Base-by-base conservation (phyloP, 2,329 filamentous ascomycete species). In the Phyllosticta ampelicida region DNA sequence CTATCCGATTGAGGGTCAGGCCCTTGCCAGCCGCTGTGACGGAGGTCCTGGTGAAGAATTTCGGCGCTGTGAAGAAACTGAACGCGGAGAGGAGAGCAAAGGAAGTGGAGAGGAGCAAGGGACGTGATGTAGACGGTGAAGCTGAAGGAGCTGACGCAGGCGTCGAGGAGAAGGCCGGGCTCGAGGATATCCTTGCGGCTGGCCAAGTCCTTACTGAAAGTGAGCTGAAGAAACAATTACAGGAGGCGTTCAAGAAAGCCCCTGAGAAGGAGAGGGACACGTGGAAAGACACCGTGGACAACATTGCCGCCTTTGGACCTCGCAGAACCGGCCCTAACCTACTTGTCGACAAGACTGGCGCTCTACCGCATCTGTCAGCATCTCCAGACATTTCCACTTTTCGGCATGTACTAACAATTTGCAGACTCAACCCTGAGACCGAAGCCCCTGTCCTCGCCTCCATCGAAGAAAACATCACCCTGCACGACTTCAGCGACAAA, bases 221-320 rank as follows among this genome's bases (percentile, higher is more conserved):
- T 2, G 90, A 97, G 5, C 87, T 99, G 66, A 89, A 85, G 68
- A 77, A 81, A 54, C 81, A 90, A 65, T 80, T 99, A 0, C 78
- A 82, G 61, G 73, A 79, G 18, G 78, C 79, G 1, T 86, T 97
- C 61, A 90, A 90, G 67, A 44, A 18, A 18, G 36, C n/a, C 13
- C 36, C 36, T 44, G 36, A 44, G 13, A 84, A 84, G 16, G 83
- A 86, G 58, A 83, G 81, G 48, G 90, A 96, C 11, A 71, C 82
- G 1, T 97, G 91, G 89, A 84, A 83, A 62, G 83, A 84, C 61
- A 77, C 86, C 10, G 81, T 94, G 26, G 85, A 95, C 61, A 85
- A 85, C 66, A 92, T 99, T 64, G 83, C 85, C n/a, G 87, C 89
- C 0, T 99, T 99, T 70, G 94, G 92, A 0, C 92, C 94, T 1